Conservation (phyloP, 768 basidiomycete species). For the Galerina sulciceps region DNA sequence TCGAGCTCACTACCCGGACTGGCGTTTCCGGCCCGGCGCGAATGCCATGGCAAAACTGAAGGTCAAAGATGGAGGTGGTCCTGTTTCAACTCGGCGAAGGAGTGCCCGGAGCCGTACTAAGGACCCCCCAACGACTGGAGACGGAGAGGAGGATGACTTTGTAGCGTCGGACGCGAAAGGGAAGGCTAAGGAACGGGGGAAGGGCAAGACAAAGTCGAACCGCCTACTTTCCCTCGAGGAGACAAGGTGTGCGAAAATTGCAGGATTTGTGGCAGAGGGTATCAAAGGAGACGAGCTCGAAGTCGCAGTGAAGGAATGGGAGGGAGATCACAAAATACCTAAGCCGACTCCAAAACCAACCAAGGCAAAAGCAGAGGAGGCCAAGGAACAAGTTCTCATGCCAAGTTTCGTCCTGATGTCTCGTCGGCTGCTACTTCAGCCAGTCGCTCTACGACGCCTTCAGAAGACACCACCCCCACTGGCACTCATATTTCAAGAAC, state of each 20-base stretch:
- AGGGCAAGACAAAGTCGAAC: conserved; percentile 20
- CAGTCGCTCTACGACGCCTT: conserved; percentile 1
- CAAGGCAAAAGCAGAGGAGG: conserved; percentile 16
- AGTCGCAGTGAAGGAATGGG: conserved; percentile 67
- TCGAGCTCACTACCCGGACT: conserved; percentile 75
- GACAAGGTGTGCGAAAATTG: conserved; percentile 69
- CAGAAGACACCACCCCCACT: conserved; percentile 9
- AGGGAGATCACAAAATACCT: conserved; percentile 35
- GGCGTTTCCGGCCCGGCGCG: conserved; percentile 75
- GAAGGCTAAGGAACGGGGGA: conserved; percentile 29
- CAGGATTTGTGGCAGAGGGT: conserved; percentile 66
- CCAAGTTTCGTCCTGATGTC: conserved; percentile 9
- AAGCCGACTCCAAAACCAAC: conserved; percentile 10
- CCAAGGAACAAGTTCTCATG: conserved; percentile 6
- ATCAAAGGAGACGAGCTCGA: conserved; percentile 68
- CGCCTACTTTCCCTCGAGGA: conserved; percentile 39
- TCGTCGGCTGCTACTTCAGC: conserved; percentile 1
- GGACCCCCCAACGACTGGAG: conserved; percentile 27
- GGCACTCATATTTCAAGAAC: conserved; percentile 8
- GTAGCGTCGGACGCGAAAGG: conserved; percentile 18
- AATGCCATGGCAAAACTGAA: conserved; percentile 46
- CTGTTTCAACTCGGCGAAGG: conserved; percentile 22
- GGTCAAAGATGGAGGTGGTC: conserved; percentile 35
- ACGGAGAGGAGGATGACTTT: conserved; percentile 4
- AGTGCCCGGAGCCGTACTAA: conserved; percentile 26